These are phyloP conservation scores for Fusarium nygamai DNA, from an alignment of 2,329 filamentous ascomycete genomes.

Conservation along the genomic window DNA sequence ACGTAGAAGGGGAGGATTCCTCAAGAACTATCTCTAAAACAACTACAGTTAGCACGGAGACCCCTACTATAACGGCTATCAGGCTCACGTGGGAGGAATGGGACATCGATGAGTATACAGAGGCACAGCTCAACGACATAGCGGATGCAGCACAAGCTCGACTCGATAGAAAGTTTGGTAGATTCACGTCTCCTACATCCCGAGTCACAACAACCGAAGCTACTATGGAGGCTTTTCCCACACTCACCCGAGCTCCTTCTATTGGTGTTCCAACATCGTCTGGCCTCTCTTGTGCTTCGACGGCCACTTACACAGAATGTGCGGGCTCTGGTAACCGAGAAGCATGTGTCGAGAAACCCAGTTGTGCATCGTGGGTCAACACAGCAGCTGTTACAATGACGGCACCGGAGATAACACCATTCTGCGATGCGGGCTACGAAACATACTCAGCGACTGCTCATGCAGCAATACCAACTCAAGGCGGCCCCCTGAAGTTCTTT, in stretches of 20 bases:
- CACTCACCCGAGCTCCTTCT: not conserved
- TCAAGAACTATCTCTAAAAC: not conserved
- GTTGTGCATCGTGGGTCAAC: not conserved
- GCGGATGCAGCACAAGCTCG: not conserved
- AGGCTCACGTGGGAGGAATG: not conserved
- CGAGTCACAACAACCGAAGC: fast-evolving
- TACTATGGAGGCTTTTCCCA: not conserved
- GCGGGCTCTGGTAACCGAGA: not conserved
- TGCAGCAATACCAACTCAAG: not conserved
- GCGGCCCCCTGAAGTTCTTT: not conserved
- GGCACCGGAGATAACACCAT: not conserved
- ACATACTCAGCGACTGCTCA: not conserved
- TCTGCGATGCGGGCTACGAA: not conserved
- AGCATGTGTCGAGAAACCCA: not conserved
- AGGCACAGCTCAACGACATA: not conserved
- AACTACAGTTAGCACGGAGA: not conserved
- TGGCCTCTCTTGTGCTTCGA: not conserved
- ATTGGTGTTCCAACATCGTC: not conserved
- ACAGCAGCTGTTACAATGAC: not conserved
- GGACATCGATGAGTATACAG: not conserved
- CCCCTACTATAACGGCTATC: not conserved
- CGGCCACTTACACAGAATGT: not conserved
- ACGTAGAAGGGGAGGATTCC: not conserved
- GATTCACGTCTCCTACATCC: not conserved
- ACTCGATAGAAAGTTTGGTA: not conserved